Conservation (phyloP, 2,329 filamentous ascomycete genomes). For the Geosmithia putterillii region DNA sequence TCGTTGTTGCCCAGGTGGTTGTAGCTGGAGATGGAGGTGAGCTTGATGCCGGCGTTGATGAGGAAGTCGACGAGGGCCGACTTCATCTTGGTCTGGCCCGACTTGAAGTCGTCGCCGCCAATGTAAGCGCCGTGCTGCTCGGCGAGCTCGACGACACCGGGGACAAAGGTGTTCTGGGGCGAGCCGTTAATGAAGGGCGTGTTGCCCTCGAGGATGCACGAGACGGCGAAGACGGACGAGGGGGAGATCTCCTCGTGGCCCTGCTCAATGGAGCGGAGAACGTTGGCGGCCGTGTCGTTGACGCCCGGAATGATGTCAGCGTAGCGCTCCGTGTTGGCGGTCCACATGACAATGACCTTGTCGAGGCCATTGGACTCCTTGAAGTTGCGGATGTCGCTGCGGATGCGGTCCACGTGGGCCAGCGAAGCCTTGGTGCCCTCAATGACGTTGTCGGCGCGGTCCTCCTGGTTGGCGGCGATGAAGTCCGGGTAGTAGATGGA, state of each 20-base stretch:
- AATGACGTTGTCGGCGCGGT: constrained; percentile 84
- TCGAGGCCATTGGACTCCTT: constrained; percentile 75
- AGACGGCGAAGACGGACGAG: constrained; percentile 91
- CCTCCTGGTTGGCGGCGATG: constrained; percentile 96
- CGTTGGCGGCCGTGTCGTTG: constrained; percentile 93
- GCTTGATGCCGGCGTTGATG: constrained; percentile 96
- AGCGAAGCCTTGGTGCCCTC: constrained; percentile 71
- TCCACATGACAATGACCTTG: constrained; percentile 97
- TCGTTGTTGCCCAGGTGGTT: constrained; percentile 99
- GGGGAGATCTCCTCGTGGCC: constrained; percentile 89
- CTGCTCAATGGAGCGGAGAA: constrained; percentile 73
- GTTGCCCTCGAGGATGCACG: constrained; percentile 80
- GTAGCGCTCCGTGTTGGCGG: constrained; percentile 96
- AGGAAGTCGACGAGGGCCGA: constrained; percentile 96
- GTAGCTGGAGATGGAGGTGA: constrained; percentile 97
- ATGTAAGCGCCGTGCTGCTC: constrained; percentile 83
- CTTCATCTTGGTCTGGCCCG: constrained; percentile 99
- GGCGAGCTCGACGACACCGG: constrained; percentile 79
- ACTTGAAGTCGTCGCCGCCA: constrained; percentile 98
- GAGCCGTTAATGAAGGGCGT: constrained; percentile 98
- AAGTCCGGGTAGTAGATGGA: constrained; percentile 99
- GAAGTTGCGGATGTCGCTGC: constrained; percentile 89
- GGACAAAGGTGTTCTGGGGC: constrained; percentile 97
- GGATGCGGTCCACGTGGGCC: constrained; percentile 86
- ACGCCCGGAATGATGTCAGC: constrained; percentile 78